Evolutionary conservation across 78 protist species (phyloP), one percentile per base, ranked within the genome.

Genomic region (Anaeramoeba flamelloides): DNA sequence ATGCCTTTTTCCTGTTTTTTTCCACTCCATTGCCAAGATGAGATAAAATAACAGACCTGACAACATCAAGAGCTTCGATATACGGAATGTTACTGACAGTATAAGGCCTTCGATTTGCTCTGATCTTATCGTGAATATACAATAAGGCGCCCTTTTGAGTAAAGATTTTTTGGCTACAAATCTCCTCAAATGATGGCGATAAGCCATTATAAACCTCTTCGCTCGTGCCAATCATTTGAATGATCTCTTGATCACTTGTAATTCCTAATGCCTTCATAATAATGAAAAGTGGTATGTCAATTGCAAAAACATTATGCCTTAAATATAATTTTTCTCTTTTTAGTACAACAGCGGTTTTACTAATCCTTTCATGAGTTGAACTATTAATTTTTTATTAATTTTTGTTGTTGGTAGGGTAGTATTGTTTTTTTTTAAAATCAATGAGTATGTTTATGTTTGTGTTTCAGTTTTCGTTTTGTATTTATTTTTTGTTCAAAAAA

Each of bases 191-290:
- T 1, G 96, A 86, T 4, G 93, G 82, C 2, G 87, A 79, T 4
- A 97, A 83, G 33, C 78, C 1, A 0, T 65, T 77, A 2, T n/a
- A 76, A 38, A 74, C 83, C 39, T 12, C 1, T 34, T 38, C 82
- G 36, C 91, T 94, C 22, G 88, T 79, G 0, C 98, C 96, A 17
- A 97, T 83, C 32, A 91, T 80, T 82, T 94, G 96, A 30, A 90
- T 86, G 4, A 92, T 84, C 81, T 86, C 74, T 32, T 26, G 30
- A 79, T 40, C 31, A 33, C 17, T 30, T 39, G 31, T 69, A 65
- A 41, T 79, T 26, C 34, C 77, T 37, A 3, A 77, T 1, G 77
- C 82, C 90, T 92, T 93, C 39, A 97, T 41, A 0, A 86, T 84
- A 77, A 94, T 74, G 37, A 90, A 79, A 17, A 96, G 40, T 0